Evolutionary conservation across 2,329 filamentous ascomycete genomes (phyloP).

Genomic region (Epichloe brachyelytri): DNA sequence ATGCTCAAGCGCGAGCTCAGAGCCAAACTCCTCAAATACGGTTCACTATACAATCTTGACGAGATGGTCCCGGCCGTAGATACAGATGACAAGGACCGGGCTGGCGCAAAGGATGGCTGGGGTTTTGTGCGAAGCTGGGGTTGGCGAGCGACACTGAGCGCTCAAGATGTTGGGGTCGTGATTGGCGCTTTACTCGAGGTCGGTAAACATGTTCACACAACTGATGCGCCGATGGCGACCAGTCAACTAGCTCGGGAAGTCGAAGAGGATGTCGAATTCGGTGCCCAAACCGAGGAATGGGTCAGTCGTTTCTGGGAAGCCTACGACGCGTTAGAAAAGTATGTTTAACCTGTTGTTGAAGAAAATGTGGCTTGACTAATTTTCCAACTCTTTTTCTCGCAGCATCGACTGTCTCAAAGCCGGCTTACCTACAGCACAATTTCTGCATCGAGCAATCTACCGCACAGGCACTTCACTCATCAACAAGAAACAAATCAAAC

Average conservation of each 20-base stretch:
- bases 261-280: slow-evolving; percentile 34
- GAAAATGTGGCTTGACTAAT: no score
- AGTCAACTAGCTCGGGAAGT: slow-evolving; percentile 27
- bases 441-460: slow-evolving; percentile 83
- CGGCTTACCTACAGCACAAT: slow-evolving; percentile 71
- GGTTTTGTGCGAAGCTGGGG: slow-evolving; percentile 96
- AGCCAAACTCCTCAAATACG: slow-evolving; percentile 78
- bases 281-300: slow-evolving; percentile 48
- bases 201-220: slow-evolving; percentile 42
- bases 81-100: slow-evolving; percentile 55
- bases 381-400: background rate
- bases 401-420: slow-evolving; percentile 65
- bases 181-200: slow-evolving; percentile 88
- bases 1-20: slow-evolving; percentile 80
- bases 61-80: slow-evolving; percentile 76
- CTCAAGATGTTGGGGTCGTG: slow-evolving; percentile 87
- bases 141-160: slow-evolving; percentile 87
- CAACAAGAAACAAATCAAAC: slow-evolving; percentile 86
- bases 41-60: slow-evolving; percentile 84
- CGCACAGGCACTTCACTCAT: slow-evolving; percentile 84
- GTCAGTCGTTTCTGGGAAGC: slow-evolving; percentile 57
- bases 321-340: slow-evolving; percentile 60
- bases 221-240: slow-evolving; percentile 17
- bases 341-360: slow-evolving; percentile 17
- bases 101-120: slow-evolving; percentile 78